phyloP scores from a whole-genome alignment of 2,329 filamentous ascomycete species.

The Sporothrix globosa region DNA sequence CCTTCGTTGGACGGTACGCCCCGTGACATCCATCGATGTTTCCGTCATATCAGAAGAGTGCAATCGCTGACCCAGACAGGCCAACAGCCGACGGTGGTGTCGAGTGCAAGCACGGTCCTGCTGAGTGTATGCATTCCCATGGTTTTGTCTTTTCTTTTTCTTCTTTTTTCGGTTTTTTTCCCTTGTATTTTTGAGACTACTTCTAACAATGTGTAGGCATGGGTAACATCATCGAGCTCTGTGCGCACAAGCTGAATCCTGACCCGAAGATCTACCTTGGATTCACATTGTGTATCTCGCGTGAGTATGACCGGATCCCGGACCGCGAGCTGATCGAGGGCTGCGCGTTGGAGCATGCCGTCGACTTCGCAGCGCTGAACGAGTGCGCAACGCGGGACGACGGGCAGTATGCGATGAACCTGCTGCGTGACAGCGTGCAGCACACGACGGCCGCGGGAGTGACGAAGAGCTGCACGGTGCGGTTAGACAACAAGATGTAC shows the following conservation, averaged over 20 bases:
- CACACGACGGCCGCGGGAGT: constrained; percentile 66
- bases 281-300: constrained; percentile 87
- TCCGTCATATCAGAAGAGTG: neutral
- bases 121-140: constrained; percentile 60
- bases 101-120: constrained; percentile 83
- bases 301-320: constrained; percentile 76
- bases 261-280: constrained; percentile 86
- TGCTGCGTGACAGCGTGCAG: constrained; percentile 70
- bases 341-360: constrained; percentile 87
- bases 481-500: constrained; percentile 76
- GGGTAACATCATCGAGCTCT: constrained; percentile 93
- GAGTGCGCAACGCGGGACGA: constrained; percentile 78
- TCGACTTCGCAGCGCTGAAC: constrained; percentile 81
- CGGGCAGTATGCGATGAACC: constrained; percentile 67
- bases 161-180: neutral
- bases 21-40: no score
- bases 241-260: constrained; percentile 79
- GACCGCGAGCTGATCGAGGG: constrained; percentile 76
- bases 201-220: constrained; percentile 52
- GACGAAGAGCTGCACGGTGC: constrained; percentile 74
- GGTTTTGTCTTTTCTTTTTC: neutral
- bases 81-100: constrained; percentile 79
- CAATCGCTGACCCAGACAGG: constrained; percentile 44
- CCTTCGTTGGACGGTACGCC: constrained; percentile 74
- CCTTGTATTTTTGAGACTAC: neutral